Evolutionary conservation across 371 early-diverging fungal genomes (phyloP).

Genomic region (Catenaria anguillulae): DNA sequence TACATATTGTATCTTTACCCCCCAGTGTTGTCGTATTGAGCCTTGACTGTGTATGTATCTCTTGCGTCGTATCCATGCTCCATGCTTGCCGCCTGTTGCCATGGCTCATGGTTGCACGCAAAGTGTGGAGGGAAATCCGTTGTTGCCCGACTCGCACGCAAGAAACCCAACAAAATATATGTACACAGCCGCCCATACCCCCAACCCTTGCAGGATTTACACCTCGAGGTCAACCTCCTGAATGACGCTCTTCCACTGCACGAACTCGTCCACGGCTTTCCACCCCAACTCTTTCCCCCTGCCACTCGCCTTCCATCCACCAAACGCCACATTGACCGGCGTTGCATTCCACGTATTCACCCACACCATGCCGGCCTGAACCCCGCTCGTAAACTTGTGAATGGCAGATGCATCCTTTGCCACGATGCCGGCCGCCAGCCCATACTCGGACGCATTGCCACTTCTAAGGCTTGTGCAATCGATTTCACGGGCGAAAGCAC

Average conservation of each 20-base stretch:
- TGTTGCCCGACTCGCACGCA: no score
- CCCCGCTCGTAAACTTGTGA: constrained; percentile 39
- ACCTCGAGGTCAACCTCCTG: no score
- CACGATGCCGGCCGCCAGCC: constrained; percentile 75
- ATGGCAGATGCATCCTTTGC: constrained; percentile 49
- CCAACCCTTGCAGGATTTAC: no score
- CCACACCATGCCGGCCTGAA: constrained; percentile 74
- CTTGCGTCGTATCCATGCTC: no score
- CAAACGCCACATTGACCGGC: constrained; percentile 58
- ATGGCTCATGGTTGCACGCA: no score
- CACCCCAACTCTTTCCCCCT: constrained; percentile 66
- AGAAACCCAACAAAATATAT: no score
- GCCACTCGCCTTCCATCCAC: constrained; percentile 77
- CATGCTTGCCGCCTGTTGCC: no score
- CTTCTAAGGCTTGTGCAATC: constrained; percentile 56
- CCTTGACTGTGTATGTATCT: no score
- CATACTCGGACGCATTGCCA: constrained; percentile 66
- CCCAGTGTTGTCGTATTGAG: no score
- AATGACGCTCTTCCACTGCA: constrained; percentile 46
- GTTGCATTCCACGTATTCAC: constrained; percentile 41
- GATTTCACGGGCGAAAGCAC: constrained; percentile 55
- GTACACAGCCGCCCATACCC: no score
- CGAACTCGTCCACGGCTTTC: constrained; percentile 46
- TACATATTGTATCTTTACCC: no score
- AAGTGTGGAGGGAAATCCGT: no score